These are phyloP conservation scores for Crucihimalaya himalaica DNA, from an alignment of 345 rosid genomes.

Conservation along the genomic window DNA sequence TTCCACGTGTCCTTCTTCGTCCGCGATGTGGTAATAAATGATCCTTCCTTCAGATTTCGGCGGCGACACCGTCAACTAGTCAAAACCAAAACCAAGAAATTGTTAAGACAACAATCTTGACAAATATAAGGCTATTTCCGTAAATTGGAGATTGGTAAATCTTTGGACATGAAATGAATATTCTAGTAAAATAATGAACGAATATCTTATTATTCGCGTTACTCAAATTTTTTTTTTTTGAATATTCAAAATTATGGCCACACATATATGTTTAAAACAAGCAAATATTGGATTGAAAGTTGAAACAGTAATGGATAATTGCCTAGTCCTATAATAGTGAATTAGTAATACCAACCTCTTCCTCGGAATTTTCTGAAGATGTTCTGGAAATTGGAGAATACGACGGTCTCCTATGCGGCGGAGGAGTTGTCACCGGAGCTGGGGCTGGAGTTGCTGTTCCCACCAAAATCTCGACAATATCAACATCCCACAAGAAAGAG, in stretches of 20 bases:
- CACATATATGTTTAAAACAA: not conserved
- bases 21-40: constrained; percentile 76
- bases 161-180: not conserved
- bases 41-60: constrained; percentile 83
- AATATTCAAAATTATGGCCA: not conserved
- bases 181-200: not conserved
- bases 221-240: not conserved
- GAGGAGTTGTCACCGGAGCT: constrained; percentile 36
- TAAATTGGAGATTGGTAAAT: not conserved
- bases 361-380: constrained; percentile 45
- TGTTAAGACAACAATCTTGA: constrained; percentile 17
- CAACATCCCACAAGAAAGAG: constrained; percentile 76
- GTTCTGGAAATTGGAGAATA: constrained; percentile 30
- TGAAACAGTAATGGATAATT: not conserved
- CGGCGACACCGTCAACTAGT: constrained; percentile 31
- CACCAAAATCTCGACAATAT: constrained; percentile 52
- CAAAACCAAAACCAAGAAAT: constrained; percentile 28
- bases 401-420: constrained; percentile 49
- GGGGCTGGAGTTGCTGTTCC: constrained; percentile 4
- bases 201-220: not conserved
- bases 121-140: not conserved
- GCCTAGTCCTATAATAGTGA: not conserved
- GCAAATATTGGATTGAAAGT: not conserved
- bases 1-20: constrained; percentile 67
- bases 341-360: constrained; percentile 61